Evolutionary conservation across 768 basidiomycete genomes (phyloP).

Genomic region (Pholiota molesta): DNA sequence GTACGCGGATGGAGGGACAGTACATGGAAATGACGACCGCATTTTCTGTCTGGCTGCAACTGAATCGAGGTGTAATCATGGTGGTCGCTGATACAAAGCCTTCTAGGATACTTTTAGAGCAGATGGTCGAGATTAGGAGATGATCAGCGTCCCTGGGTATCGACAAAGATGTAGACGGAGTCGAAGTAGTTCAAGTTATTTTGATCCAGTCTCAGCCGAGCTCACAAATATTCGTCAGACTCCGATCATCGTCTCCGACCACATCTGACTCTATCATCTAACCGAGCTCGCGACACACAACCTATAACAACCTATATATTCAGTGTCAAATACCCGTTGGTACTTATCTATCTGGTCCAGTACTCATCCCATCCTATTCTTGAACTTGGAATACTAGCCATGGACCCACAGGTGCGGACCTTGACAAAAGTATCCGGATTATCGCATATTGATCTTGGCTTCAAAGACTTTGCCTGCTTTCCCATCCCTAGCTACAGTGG

Average conservation of each 20-base stretch:
- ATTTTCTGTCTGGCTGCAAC: slow-evolving; percentile 61
- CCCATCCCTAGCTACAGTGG: slow-evolving; percentile 75
- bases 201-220: not conserved
- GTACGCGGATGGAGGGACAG: slow-evolving; percentile 73
- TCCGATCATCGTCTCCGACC: not conserved
- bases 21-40: slow-evolving; percentile 64
- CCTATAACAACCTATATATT: slow-evolving; percentile 3
- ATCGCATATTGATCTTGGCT: slow-evolving; percentile 2
- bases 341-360: slow-evolving; percentile 1
- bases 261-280: not conserved
- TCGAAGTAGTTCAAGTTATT: not conserved
- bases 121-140: not conserved
- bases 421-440: not conserved
- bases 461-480: slow-evolving; percentile 64
- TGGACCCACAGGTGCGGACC: slow-evolving; percentile 54
- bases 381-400: slow-evolving; percentile 17
- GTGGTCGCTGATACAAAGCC: not conserved
- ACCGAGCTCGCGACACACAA: not conserved
- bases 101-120: not conserved
- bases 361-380: not conserved
- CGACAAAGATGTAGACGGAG: not conserved
- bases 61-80: slow-evolving; percentile 82
- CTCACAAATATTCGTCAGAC: not conserved
- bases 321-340: not conserved
- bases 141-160: not conserved